Percentiles rank a stretch among this genome's conserved stretches.
Conservation (phyloP, 305 asterid genomes). For the Withania somnifera region DNA sequence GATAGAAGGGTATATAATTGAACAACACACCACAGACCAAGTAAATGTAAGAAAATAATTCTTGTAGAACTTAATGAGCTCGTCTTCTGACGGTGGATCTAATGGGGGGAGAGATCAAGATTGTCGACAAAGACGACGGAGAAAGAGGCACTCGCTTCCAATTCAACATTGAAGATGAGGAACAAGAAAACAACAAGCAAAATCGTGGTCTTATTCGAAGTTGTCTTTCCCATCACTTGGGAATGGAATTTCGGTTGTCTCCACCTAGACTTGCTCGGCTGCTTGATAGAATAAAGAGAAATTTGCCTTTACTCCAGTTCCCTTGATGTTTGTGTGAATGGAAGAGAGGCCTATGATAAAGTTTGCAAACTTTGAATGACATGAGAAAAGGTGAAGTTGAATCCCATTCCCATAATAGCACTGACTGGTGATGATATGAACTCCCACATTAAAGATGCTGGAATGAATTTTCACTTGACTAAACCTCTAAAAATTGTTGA, state of each 20-base stretch:
- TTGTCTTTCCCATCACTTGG: conserved; percentile 1
- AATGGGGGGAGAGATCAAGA: conserved; percentile 29
- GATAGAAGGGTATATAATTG: too few relatives aligned
- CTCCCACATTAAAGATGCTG: conserved; percentile 10
- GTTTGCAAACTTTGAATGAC: conserved; percentile 3
- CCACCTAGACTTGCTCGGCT: conserved; percentile 6
- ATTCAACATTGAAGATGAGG: conserved; percentile 15
- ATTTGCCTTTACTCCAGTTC: not conserved
- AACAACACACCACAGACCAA: too few relatives aligned
- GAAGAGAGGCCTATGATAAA: conserved; percentile 16
- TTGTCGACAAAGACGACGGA: conserved; percentile 22
- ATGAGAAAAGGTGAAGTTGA: not conserved
- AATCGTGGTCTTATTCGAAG: not conserved
- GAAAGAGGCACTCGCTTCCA: conserved; percentile 29
- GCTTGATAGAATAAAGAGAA: conserved; percentile 12
- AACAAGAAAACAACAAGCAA: not conserved
- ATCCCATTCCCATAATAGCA: conserved; percentile 21
- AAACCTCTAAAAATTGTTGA: conserved; percentile 8
- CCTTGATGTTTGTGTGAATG: conserved; percentile 6
- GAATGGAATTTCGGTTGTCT: not conserved
- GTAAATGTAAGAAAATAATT: not conserved
- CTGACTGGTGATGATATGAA: conserved; percentile 15
- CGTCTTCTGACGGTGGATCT: conserved; percentile 10
- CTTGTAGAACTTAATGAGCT: not conserved
- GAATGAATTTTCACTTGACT: conserved; percentile 19